Evolutionary conservation across 2,329 filamentous ascomycete species (phyloP).

Genomic region (Neonectria punicea): DNA sequence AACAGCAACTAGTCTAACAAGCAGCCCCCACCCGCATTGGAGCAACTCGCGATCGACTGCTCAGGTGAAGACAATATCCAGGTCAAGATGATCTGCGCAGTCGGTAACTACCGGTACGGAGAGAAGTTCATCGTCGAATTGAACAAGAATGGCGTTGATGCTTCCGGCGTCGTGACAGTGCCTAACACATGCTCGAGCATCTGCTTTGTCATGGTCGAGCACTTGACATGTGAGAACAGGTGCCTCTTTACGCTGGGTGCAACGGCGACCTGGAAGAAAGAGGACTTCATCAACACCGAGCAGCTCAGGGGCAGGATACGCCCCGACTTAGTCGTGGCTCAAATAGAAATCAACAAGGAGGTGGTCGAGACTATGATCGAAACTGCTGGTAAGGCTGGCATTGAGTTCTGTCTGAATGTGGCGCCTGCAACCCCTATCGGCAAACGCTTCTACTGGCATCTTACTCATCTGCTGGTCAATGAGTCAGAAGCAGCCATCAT

Average conservation of each 20-base stretch:
- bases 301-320: no score
- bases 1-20: not conserved
- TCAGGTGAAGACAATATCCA: not conserved
- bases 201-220: slow-evolving; percentile 1
- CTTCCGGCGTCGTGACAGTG: not conserved
- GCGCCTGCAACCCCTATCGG: not conserved
- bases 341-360: no score
- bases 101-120: not conserved
- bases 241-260: no score
- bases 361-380: slow-evolving; percentile 4
- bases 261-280: no score
- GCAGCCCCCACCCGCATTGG: not conserved
- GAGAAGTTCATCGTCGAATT: not conserved
- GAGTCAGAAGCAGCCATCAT: slow-evolving; percentile 4
- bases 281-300: no score
- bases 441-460: not conserved
- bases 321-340: no score
- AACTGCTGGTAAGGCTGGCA: not conserved
- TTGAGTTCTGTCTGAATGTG: not conserved
- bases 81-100: not conserved
- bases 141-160: not conserved
- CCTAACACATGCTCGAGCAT: not conserved
- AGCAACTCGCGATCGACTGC: not conserved
- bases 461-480: not conserved
- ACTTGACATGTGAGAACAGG: no score